These are phyloP conservation scores for Calonectria hongkongensis DNA, from an alignment of 2,329 filamentous ascomycete genomes.

Conservation along the genomic window DNA sequence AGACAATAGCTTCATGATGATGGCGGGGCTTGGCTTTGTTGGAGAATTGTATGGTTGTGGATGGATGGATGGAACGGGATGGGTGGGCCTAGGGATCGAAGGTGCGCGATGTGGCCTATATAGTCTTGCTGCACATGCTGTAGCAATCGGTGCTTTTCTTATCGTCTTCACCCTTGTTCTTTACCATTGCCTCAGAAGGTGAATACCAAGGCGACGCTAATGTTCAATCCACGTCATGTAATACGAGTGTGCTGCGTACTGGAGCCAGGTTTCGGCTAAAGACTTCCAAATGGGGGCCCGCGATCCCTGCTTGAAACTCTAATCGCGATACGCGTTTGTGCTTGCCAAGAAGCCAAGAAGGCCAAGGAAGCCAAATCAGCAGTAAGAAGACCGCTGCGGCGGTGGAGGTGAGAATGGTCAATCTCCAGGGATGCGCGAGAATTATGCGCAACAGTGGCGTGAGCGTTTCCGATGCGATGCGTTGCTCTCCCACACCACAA, in stretches of 20 bases:
- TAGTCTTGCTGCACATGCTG: not conserved
- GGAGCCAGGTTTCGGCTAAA: not conserved
- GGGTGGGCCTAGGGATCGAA: not conserved
- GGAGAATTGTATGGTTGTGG: not conserved
- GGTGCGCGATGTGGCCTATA: not conserved
- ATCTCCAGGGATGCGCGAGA: too few relatives aligned
- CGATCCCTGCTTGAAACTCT: not conserved
- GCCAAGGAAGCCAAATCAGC: too few relatives aligned
- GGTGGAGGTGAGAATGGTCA: too few relatives aligned
- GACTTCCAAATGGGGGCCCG: not conserved
- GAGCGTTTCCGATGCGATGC: too few relatives aligned
- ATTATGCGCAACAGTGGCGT: too few relatives aligned
- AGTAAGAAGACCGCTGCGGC: too few relatives aligned
- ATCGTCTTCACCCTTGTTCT: not conserved
- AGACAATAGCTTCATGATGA: not conserved
- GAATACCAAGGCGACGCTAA: not conserved
- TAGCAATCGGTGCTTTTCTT: not conserved
- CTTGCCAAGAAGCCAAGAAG: conserved; percentile 2
- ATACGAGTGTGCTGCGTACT: not conserved
- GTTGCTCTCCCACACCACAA: too few relatives aligned
- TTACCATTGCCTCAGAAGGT: too few relatives aligned
- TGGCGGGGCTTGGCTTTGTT: too few relatives aligned
- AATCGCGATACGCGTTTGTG: not conserved
- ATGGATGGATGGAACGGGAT: not conserved
- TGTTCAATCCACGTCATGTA: not conserved